Evolutionary conservation across 2,329 filamentous ascomycete genomes (phyloP).

Genomic region (Alternaria alternata): DNA sequence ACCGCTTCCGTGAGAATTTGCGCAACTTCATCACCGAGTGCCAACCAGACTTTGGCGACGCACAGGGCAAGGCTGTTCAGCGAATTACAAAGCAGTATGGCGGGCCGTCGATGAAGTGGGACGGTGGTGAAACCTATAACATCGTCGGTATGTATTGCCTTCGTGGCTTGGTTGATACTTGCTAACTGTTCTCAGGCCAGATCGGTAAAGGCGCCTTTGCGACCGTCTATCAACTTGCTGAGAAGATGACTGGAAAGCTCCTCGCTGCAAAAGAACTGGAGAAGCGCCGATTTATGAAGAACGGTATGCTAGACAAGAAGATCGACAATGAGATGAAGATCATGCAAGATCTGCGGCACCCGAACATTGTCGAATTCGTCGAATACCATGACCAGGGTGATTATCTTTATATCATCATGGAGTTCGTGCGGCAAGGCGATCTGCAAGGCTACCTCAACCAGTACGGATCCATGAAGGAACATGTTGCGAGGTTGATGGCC

Average conservation of each 20-base stretch:
- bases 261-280: conserved; percentile 95
- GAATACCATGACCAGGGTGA: conserved; percentile 85
- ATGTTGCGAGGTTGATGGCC: conserved; percentile 74
- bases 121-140: conserved; percentile 85
- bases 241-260: conserved; percentile 81
- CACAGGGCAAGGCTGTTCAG: conserved; percentile 32
- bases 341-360: conserved; percentile 84
- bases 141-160: conserved; percentile 59
- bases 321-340: conserved; percentile 98
- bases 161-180: neutral
- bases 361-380: conserved; percentile 90
- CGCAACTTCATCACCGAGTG: conserved; percentile 66
- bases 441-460: conserved; percentile 75
- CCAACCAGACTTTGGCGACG: conserved; percentile 30
- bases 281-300: conserved; percentile 92
- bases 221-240: conserved; percentile 87
- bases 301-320: conserved; percentile 86
- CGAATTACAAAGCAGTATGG: conserved; percentile 39
- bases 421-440: conserved; percentile 84
- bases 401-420: conserved; percentile 96
- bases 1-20: conserved; percentile 74
- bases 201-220: conserved; percentile 97
- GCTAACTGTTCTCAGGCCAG: conserved; percentile 55
- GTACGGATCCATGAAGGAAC: conserved; percentile 70
- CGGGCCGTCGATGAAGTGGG: conserved; percentile 74